Base-by-base conservation (phyloP, 495 filamentous ascomycete species). In the Xylona heveae region DNA sequence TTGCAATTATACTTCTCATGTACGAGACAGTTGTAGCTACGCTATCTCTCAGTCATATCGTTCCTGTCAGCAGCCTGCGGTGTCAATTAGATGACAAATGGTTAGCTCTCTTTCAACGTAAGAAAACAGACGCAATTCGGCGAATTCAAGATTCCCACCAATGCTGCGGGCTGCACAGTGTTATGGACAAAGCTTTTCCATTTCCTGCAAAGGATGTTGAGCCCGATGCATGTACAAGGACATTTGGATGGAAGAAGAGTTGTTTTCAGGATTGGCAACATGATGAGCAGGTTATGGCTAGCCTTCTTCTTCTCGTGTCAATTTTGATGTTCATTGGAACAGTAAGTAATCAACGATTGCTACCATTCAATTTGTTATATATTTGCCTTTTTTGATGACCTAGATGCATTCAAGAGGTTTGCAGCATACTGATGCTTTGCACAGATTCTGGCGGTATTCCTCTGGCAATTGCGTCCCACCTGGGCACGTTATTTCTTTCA, bases 1-100 rank as follows among this genome's bases (percentile, higher is more conserved):
- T 44, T 2, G 16, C 35, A 27, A n/a, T 42, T 7, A 25, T 37
- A 13, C 36, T 43, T 9, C 25, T 38, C 31, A 34, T 47, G 16
- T 47, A 47, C 33, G 44, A 47, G 12, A 47, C 44, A 19, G 33
- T 31, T 22, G 34, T 47, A 26, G 37, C 42, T 3, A 45, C 44
- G 3, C 32, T 47, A 21, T 33, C 44, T 20, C 30, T 45, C 17
- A 42, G 34, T 5, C 36, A 39, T 21, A 33, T 47, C 27, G 21
- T 28, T 6, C 31, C 39, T 3, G 30, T 37, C 13, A 30, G 31
- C 13, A 23, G 21, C 5, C 21, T 42, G 18, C 25, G 12, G 7
- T 47, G 44, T 30, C 29, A 13, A 14, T 34, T 47, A 7, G 10
- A 38, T 6, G 16, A 31, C 15, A 36, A 30, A 10, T 47, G 44